A percentile compares a stretch with the other conserved stretches of the same genome.
Evolutionary conservation across 2,329 filamentous ascomycete species (phyloP).

Genomic region (Monilinia vaccinii-corymbosi): DNA sequence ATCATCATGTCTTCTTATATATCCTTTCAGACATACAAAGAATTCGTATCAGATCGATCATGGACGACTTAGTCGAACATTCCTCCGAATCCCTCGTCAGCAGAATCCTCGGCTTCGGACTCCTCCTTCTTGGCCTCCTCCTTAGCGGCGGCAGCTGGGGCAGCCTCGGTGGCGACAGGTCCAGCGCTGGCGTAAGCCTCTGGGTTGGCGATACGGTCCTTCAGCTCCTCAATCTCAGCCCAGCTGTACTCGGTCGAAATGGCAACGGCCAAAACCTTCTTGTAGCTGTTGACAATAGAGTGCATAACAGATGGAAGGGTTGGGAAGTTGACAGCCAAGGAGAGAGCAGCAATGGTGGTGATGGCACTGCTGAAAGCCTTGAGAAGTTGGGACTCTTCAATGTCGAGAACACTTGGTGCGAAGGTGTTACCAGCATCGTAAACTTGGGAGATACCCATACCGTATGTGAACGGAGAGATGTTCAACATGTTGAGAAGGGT

Average conservation of each 20-base stretch:
- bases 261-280: constrained; percentile 88
- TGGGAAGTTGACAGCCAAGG: constrained; percentile 88
- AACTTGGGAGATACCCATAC: constrained; percentile 92
- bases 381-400: constrained; percentile 90
- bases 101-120: constrained; percentile 56
- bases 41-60: constrained; percentile 21
- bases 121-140: constrained; percentile 51
- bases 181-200: constrained; percentile 86
- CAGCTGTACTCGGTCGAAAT: constrained; percentile 86
- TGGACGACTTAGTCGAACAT: constrained; percentile 54
- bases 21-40: constrained; percentile 10
- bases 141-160: constrained; percentile 41
- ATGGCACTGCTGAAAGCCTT: constrained; percentile 73
- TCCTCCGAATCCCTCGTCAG: constrained; percentile 62
- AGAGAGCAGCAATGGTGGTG: constrained; percentile 79
- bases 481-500: constrained; percentile 99
- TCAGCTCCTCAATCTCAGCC: constrained; percentile 94
- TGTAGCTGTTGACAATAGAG: constrained; percentile 95
- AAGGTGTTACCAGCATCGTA: constrained; percentile 98
- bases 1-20: constrained; percentile 19
- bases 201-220: constrained; percentile 99
- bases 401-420: constrained; percentile 76
- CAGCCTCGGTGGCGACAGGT: constrained; percentile 53
- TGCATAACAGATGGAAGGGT: constrained; percentile 94
- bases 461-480: constrained; percentile 99